Conservation (phyloP, 2,329 filamentous ascomycete species). For the Phialophora expanda region DNA sequence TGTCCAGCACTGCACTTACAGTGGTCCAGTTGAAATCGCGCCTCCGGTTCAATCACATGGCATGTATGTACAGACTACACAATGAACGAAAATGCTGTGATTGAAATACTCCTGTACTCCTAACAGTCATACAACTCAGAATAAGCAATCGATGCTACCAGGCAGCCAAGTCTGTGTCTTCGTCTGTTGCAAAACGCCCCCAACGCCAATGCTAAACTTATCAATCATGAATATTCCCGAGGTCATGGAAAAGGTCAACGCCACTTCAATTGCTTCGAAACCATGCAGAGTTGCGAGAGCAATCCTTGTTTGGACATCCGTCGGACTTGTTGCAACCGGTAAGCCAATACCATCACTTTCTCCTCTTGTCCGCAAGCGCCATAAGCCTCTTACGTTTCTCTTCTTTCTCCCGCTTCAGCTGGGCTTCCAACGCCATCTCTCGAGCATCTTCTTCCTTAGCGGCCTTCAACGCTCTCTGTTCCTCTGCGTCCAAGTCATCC, state of each 20-base stretch:
- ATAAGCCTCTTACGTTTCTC: constrained; percentile 52
- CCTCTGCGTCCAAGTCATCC: constrained; percentile 54
- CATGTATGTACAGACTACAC: background rate
- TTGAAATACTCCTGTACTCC: background rate
- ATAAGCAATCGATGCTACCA: background rate
- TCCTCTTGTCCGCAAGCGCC: constrained; percentile 44
- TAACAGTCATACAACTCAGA: constrained; percentile 1
- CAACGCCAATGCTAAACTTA: constrained; percentile 36
- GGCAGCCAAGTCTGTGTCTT: background rate
- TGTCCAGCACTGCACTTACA: background rate
- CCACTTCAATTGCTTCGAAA: constrained; percentile 1
- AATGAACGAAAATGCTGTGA: background rate
- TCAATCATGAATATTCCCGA: constrained; percentile 7
- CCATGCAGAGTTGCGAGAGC: background rate
- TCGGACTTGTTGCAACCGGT: background rate
- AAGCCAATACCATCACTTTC: constrained; percentile 3
- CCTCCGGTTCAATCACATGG: no score
- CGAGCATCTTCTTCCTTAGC: constrained; percentile 55
- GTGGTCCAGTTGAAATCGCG: no score
- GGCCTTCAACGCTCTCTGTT: constrained; percentile 48
- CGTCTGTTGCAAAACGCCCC: constrained; percentile 20
- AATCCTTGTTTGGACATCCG: background rate
- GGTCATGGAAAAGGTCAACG: background rate
- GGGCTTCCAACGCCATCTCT: constrained; percentile 51
- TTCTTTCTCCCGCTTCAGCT: constrained; percentile 54